phyloP scores from a whole-genome alignment of 768 basidiomycete species.

The Lentinula guzmanii region DNA sequence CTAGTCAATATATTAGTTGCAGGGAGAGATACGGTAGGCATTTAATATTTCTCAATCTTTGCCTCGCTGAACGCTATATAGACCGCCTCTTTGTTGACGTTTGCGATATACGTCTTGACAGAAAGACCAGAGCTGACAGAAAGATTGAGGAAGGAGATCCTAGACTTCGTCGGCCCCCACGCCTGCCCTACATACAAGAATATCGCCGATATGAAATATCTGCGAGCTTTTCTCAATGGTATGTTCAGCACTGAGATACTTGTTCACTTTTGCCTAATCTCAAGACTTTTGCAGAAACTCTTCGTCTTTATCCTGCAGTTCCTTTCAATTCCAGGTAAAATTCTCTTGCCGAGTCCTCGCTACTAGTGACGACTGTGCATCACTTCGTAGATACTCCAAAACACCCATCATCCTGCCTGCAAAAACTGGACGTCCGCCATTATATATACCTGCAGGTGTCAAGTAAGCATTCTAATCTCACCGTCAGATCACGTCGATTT shows the following conservation, averaged over 20 bases:
- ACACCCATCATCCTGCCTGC: constrained; percentile 13
- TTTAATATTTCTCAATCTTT: neutral
- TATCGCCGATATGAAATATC: constrained; percentile 51
- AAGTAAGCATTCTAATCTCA: constrained; percentile 11
- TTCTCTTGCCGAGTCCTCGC: neutral
- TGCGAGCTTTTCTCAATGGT: constrained; percentile 54
- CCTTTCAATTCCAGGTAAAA: constrained; percentile 11
- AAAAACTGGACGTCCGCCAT: constrained; percentile 12
- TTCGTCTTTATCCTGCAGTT: constrained; percentile 51
- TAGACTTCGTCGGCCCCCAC: constrained; percentile 34
- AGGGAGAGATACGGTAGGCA: constrained; percentile 36
- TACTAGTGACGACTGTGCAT: neutral
- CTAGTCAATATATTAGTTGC: constrained; percentile 39
- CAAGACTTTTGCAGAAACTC: constrained; percentile 29
- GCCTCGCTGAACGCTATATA: constrained; percentile 8
- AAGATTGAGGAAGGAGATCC: constrained; percentile 47
- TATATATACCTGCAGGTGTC: constrained; percentile 24
- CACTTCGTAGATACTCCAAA: constrained; percentile 12
- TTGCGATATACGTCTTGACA: constrained; percentile 48
- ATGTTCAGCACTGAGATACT: constrained; percentile 1
- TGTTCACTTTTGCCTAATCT: neutral
- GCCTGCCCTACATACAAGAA: constrained; percentile 47
- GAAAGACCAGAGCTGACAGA: constrained; percentile 39
- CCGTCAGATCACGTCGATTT: neutral
- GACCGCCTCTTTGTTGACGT: constrained; percentile 48